Evolutionary conservation across 2,329 filamentous ascomycete genomes (phyloP).

Genomic region (Sporothrix euskadiensis): DNA sequence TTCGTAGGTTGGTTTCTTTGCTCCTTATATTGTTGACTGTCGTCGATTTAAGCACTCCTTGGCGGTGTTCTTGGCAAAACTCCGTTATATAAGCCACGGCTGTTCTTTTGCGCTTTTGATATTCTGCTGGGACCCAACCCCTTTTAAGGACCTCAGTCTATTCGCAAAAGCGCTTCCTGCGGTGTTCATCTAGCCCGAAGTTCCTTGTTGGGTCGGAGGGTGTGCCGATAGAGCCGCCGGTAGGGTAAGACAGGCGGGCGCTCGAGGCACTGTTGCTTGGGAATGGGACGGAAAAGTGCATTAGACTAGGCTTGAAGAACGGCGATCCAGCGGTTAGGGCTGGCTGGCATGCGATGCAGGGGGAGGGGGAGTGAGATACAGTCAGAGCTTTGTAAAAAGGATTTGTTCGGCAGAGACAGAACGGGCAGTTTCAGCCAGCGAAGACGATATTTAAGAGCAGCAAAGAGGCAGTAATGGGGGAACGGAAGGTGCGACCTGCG

Average conservation of each 20-base stretch:
- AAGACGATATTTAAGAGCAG: not conserved
- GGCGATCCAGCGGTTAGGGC: conserved; percentile 15
- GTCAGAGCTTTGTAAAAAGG: not conserved
- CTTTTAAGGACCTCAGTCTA: not conserved
- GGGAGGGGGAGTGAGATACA: not conserved
- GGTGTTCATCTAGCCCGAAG: not conserved
- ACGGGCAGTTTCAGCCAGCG: not conserved
- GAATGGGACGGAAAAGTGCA: not conserved
- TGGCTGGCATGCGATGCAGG: not conserved
- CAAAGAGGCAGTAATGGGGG: not conserved
- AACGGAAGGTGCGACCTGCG: conserved; percentile 4
- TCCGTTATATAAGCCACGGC: not conserved
- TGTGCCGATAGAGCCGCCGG: not conserved
- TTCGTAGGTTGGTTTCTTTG: not conserved
- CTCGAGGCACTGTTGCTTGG: not conserved
- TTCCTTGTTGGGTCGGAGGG: not conserved
- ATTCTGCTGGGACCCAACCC: not conserved
- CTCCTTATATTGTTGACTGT: not conserved
- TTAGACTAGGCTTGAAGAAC: not conserved
- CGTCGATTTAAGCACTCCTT: not conserved
- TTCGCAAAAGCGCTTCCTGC: not conserved
- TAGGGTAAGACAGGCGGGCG: not conserved
- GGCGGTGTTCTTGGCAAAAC: not conserved
- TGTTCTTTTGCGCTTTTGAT: too few relatives aligned
- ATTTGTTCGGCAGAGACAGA: not conserved